Base-by-base conservation (phyloP, 257 asterid genomes). In the Capsicum baccatum region DNA sequence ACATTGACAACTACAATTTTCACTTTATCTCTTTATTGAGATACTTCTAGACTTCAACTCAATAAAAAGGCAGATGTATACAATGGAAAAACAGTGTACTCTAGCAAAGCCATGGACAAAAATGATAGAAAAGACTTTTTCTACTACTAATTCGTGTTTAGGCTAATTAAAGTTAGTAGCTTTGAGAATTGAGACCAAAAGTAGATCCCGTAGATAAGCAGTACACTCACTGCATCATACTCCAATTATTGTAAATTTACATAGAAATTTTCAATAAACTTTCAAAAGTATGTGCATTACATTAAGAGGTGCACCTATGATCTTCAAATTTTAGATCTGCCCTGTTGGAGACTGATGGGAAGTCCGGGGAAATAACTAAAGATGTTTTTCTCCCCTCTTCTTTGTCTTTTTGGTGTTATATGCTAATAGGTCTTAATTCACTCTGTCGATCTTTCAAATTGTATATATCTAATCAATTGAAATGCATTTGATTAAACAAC, bases 401-500 rank as follows among this genome's bases (percentile, higher is more conserved):
- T 76, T 76, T 14, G 0, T 52, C 48, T 14, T 76, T 50, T 54
- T 55, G 81, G 50, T 37, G 54, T 13, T 64, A 64, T 21, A 10
- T 52, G 14, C 13, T 58, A 15, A 59, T 39, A 68, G 78, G 78
- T 54, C 63, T 26, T 14, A 14, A 52, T 26, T 54, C 64, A 54
- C 64, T 7, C 16, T 8, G 81, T 78, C 50, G 26, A 54, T 55
- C 19, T 26, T 78, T 55, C 15, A 55, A 78, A 26, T 54, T 78
- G n/a, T 54, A 78, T 76, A 15, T 74, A 21, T 12, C 59, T 19
- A 50, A 19, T 54, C 64, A 52, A 26, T 54, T 76, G 21, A 52
- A 54, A 76, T 76, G 64, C 48, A 54, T 76, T 76, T 76, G 26
- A 26, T 47, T n/a, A 52, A 76, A 54, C 9, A 76, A 76, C 48